Base-by-base conservation (phyloP, 2,329 filamentous ascomycete species). In the Cladosporium sp. region DNA sequence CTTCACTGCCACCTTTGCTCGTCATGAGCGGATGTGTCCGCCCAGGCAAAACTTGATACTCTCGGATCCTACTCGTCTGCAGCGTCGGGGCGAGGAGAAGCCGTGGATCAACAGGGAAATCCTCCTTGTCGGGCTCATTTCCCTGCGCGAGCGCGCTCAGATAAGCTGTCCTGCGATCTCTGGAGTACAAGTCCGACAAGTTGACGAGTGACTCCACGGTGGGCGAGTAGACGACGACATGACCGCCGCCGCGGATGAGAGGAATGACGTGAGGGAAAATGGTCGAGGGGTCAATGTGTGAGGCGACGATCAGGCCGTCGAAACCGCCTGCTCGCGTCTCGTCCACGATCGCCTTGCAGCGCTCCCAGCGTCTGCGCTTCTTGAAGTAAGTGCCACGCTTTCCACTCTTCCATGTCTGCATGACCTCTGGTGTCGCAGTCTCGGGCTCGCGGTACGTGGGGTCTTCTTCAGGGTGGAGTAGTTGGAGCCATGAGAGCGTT, bases 21-120 rank as follows among this genome's bases (percentile, higher is more conserved):
- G 88, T 95, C 93, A 98, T 98, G 52, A 95, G 71, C 6, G 93
- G 93, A 72, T 98, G 93, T 49, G 93, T 97, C 50, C 93, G 77
- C 0, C 89, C 88, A 0, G 93, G 93, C 43, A 98, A 70, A 2
- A 96, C 91, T 74, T 98, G 93, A 88, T 89, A 97, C 49, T 82
- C 77, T 56, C 87, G 79, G 4, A 87, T 84, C 11, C 89, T 78
- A 44, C 85, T 87, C 2, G 85, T 93, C 72, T 97, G 91, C 49
- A 98, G 76, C 10, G 79, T 82, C 1, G 89, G 84, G 0, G 85
- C 88, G 0, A 97, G 78, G 3, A 98, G 69, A 48, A 95, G 72
- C 2, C 89, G 87, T 0, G 93, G 93, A 66, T 98, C 93, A 11
- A 96, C 70, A 0, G 89, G 87, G 66, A 95, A 97, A 60, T 95